These are phyloP conservation scores for Abrus precatorius DNA, from an alignment of 306 rosid species.

Conservation along the genomic window DNA sequence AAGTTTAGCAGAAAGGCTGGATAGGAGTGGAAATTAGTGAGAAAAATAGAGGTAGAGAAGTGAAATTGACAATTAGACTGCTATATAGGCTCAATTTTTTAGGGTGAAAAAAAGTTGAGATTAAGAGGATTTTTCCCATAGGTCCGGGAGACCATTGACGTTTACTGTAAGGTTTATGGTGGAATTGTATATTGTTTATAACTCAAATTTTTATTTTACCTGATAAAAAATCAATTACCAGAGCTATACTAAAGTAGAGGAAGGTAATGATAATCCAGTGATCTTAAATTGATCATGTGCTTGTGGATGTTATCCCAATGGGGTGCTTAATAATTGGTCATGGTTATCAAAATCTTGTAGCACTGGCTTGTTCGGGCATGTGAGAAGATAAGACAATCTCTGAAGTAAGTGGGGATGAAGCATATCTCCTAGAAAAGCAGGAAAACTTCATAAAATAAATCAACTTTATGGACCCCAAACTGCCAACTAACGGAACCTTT, in stretches of 20 bases:
- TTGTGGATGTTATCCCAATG: slow-evolving; percentile 5
- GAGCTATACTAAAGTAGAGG: not conserved
- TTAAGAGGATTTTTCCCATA: not conserved
- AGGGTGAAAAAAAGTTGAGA: not conserved
- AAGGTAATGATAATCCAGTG: not conserved
- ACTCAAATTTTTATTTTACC: too few relatives aligned
- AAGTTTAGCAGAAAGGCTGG: not conserved
- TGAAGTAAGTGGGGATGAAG: slow-evolving; percentile 6
- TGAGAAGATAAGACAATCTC: not conserved
- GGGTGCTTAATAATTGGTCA: slow-evolving; percentile 26
- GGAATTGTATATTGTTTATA: not conserved
- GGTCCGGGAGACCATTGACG: not conserved
- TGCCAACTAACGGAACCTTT: slow-evolving; percentile 39
- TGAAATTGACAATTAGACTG: too few relatives aligned
- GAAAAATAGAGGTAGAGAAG: not conserved
- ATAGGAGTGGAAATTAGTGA: not conserved
- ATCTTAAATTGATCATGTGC: not conserved
- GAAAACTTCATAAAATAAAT: slow-evolving; percentile 4
- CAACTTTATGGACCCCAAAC: slow-evolving; percentile 42
- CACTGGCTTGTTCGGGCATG: not conserved
- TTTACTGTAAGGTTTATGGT: not conserved
- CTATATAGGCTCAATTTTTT: too few relatives aligned
- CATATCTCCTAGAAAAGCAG: slow-evolving; percentile 3
- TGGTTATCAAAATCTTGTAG: not conserved
- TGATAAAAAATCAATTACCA: not conserved